Evolutionary conservation across 2,329 filamentous ascomycete genomes (phyloP), one percentile per base, ranked within the genome.

Genomic region (Catunica adiposa): DNA sequence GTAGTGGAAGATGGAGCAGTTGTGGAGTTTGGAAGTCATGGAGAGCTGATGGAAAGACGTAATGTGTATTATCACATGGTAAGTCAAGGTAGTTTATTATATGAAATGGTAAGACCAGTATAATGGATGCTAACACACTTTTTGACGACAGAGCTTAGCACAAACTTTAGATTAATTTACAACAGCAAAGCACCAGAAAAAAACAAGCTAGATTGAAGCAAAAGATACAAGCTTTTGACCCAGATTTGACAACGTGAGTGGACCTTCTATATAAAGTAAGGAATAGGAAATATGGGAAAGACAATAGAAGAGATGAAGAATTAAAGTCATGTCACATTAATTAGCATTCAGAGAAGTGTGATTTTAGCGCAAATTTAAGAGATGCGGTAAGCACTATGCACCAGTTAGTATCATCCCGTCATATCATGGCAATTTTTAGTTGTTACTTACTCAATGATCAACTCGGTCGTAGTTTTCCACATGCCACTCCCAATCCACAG

Each of bases 21-120:
- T n/a, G 61, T 71, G 0, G 71, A 74, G 59, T 63, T 63, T 54
- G 72, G 72, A 0, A 66, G 62, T 0, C 72, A 73, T 23, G 69
- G 77, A 1, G 72, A 80, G 51, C 70, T 86, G 1, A 69, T 85
- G 59, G 64, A 68, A 1, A 65, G 70, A 11, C 64, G 78, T 3
- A 66, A 69, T 11, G 66, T 78, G 4, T 82, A 82, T 61, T 70
- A 70, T 5, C 67, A 69, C 25, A 70, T 83, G 56, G 77, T 80
- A 3, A 65, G 66, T 54, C 15, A 7, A 5, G 20, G n/a, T 9
- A 26, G 1, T 26, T 15, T 9, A 3, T 9, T 25, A 14, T 9
- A 29, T 34, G n/a, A n/a, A 15, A 50, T 14, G 17, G 29, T 51
- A 11, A 14, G 22, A 23, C 42, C 9, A 5, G n/a, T 25, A 31